phyloP scores from a whole-genome alignment of 129 eudicot genomes.

The Saussurea involucrata region DNA sequence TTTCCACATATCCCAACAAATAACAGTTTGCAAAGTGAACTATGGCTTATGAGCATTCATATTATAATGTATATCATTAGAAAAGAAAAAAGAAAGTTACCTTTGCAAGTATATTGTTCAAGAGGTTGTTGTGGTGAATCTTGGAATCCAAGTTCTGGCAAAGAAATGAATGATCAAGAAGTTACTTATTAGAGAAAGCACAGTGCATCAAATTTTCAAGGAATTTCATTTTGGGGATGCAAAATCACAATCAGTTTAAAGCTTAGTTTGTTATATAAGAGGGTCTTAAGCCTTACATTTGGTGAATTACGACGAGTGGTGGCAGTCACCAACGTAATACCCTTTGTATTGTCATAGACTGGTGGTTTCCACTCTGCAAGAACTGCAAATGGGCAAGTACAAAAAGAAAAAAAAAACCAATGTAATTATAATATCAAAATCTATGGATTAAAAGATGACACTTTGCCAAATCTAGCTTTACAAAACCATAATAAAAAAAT shows the following conservation, averaged over 20 bases:
- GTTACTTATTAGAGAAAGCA: conserved; percentile 4
- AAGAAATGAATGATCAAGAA: not conserved
- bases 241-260: not conserved
- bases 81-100: conserved; percentile 27
- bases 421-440: not conserved
- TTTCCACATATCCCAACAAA: not conserved
- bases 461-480: too few relatives aligned
- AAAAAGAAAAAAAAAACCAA: not conserved
- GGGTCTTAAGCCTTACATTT: conserved; percentile 46
- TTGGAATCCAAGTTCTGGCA: conserved; percentile 96
- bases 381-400: conserved; percentile 37
- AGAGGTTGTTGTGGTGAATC: conserved; percentile 98
- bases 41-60: not conserved
- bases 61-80: not conserved
- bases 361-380: conserved; percentile 99
- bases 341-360: conserved; percentile 88
- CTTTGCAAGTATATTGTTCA: conserved; percentile 95
- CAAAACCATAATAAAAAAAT: too few relatives aligned
- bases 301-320: conserved; percentile 99
- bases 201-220: not conserved
- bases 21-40: not conserved
- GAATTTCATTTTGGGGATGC: conserved; percentile 57
- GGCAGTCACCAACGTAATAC: conserved; percentile 90
- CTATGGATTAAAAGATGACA: too few relatives aligned
- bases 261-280: not conserved